Evolutionary conservation across 2,329 filamentous ascomycete genomes (phyloP), one percentile per base, ranked within the genome.

Genomic region (Emmonsiellopsis sp.): DNA sequence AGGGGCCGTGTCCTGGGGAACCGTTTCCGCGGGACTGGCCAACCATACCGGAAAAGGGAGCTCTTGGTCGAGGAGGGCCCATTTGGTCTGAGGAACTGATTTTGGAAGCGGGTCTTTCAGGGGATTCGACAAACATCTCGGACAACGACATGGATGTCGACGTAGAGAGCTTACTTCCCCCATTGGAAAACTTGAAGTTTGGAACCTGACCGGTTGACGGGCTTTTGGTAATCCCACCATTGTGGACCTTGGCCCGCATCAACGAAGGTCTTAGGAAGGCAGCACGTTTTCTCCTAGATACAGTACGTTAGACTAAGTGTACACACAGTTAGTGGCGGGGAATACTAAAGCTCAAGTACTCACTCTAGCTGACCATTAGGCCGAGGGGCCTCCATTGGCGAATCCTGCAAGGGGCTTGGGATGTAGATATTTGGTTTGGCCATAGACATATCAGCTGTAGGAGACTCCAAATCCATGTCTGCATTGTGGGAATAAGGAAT

Each of bases 71-170:
- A 17, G 84, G 77, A 17, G 80, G 75, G n/a, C 78, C 76, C 59
- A 82, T 76, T 45, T 81, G 55, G 70, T 75, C 57, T 71, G 79
- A 44, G 76, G 81, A 85, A 64, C 80, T 80, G 51, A 81, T 79
- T 37, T 82, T 81, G 52, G 80, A 74, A 31, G 81, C 74, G 52
- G 82, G 77, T 54, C 80, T 77, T 61, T 91, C 84, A 34, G 91
- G 87, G 10, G 89, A 93, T 60, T 86, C 82, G 52, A 84, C 78
- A 67, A 94, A 94, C 74, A 86, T 89, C 66, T 94, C 88, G 61
- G 84, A 83, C 45, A 93, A 71, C 13, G 86, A 87, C 59, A 89
- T 79, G 14, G 79, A 77, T 1, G 84, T 81, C 42, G 81, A 77
- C 47, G 75, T 70, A 9, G 75, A 61, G 42, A 66, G 74, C 37